Conservation (phyloP, 2,329 filamentous ascomycete genomes). For the Corinectria fuckeliana region DNA sequence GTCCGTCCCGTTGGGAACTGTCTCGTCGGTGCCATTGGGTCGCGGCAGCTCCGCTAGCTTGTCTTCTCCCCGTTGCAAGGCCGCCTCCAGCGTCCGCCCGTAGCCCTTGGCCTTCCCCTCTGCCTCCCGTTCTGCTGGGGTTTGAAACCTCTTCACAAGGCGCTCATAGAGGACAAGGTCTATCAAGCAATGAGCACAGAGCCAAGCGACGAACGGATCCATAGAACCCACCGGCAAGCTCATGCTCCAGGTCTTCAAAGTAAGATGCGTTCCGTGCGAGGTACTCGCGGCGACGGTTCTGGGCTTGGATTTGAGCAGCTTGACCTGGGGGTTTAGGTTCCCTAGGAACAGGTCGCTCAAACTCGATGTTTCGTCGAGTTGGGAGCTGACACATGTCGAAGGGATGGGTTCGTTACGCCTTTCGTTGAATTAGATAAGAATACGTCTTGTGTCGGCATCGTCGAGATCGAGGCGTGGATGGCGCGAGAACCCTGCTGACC, state of each 20-base stretch:
- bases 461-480: neutral
- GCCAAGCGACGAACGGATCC: neutral
- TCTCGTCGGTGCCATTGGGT: neutral
- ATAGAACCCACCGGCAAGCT: conserved; percentile 55
- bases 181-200: conserved; percentile 32
- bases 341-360: conserved; percentile 52
- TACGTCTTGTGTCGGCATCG: neutral
- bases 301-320: conserved; percentile 60
- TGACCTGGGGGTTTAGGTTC: conserved; percentile 50
- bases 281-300: conserved; percentile 81
- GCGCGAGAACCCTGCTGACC: neutral
- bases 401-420: neutral
- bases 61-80: conserved; percentile 77
- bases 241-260: conserved; percentile 63
- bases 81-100: conserved; percentile 78
- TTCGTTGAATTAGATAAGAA: neutral
- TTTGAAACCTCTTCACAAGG: conserved; percentile 79
- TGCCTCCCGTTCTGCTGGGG: conserved; percentile 72
- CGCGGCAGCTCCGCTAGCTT: conserved; percentile 65
- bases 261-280: conserved; percentile 76
- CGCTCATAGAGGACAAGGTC: conserved; percentile 85
- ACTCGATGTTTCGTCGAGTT: neutral
- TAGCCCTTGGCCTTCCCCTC: conserved; percentile 80
- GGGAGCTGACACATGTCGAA: neutral
- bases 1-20: conserved; percentile 4